Evolutionary conservation across 345 rosid species (phyloP).

Genomic region (Eucalyptus victrix): DNA sequence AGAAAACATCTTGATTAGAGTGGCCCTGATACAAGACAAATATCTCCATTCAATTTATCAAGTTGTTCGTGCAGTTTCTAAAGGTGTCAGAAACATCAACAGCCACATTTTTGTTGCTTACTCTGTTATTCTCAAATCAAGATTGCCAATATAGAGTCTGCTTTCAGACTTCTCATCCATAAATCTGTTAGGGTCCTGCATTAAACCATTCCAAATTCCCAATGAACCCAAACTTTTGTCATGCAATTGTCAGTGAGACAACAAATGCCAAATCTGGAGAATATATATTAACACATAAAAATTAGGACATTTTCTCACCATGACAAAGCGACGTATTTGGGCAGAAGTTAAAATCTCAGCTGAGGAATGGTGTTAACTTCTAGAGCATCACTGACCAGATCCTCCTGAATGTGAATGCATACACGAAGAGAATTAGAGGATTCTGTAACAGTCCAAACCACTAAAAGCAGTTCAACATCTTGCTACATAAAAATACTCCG

Average conservation of each 20-base stretch:
- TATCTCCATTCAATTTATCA: neutral
- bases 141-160: slow-evolving; percentile 76
- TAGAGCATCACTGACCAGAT: neutral
- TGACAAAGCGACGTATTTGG: neutral
- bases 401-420: neutral
- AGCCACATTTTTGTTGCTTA: slow-evolving; percentile 13
- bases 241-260: neutral
- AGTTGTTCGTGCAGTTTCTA: neutral
- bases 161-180: slow-evolving; percentile 56
- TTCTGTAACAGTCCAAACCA: neutral
- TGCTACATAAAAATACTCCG: neutral
- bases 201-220: neutral
- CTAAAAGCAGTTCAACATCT: neutral
- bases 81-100: neutral
- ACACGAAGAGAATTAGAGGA: neutral
- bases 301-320: neutral
- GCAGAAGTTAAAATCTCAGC: neutral
- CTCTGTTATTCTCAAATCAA: slow-evolving; percentile 87
- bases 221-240: neutral
- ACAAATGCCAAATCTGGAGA: neutral
- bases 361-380: neutral
- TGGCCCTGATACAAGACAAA: slow-evolving; percentile 37
- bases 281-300: neutral
- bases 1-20: slow-evolving; percentile 83
- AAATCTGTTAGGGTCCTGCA: slow-evolving; percentile 46